Conservation (phyloP, 163 green algal genomes). For the Botryococcus braunii region DNA sequence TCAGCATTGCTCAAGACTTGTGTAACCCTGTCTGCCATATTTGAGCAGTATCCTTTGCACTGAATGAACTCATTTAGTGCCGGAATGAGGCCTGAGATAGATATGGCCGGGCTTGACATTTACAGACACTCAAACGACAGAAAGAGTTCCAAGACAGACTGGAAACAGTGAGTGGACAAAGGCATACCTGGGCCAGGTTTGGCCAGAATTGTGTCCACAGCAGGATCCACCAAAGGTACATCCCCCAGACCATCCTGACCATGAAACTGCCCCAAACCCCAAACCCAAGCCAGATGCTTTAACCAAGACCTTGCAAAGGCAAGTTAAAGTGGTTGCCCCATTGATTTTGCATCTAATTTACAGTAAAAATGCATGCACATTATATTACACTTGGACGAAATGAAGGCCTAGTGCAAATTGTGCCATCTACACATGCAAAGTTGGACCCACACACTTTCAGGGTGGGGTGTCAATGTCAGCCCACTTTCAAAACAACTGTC, state of each 20-base stretch:
- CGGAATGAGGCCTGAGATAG: background rate
- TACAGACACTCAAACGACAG: background rate
- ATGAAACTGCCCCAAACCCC: slow-evolving; percentile 20
- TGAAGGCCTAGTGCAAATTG: background rate
- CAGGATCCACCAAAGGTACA: slow-evolving; percentile 9
- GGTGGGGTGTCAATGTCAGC: too few relatives aligned
- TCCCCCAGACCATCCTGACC: slow-evolving; percentile 21
- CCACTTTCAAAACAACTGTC: too few relatives aligned
- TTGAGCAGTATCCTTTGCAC: too few relatives aligned
- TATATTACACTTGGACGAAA: background rate
- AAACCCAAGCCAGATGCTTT: background rate
- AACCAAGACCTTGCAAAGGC: background rate
- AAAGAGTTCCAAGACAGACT: background rate
- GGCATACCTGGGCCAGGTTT: slow-evolving; percentile 12
- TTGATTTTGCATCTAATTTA: too few relatives aligned
- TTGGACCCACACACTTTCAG: too few relatives aligned
- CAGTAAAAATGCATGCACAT: too few relatives aligned
- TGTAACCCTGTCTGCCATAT: too few relatives aligned
- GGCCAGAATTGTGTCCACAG: slow-evolving; percentile 5
- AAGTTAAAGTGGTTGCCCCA: background rate
- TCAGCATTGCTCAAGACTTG: too few relatives aligned
- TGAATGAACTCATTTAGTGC: background rate
- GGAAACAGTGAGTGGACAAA: background rate
- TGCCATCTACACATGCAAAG: too few relatives aligned
- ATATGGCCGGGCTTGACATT: background rate